These are phyloP conservation scores for Hyphodiscus hymeniophilus DNA, from an alignment of 495 filamentous ascomycete species.

Conservation along the genomic window DNA sequence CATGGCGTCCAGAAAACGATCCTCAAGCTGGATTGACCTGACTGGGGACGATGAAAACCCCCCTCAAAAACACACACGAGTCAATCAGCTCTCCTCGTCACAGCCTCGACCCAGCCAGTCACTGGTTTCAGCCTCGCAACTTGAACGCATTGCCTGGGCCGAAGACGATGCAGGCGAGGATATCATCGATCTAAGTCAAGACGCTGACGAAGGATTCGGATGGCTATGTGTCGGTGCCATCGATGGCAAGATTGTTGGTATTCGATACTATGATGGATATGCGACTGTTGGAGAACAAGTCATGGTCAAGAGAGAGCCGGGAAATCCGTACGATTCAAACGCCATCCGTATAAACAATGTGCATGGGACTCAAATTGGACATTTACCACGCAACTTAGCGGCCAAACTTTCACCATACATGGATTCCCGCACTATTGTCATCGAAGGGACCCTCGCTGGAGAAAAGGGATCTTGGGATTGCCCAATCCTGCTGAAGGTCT, in stretches of 20 bases:
- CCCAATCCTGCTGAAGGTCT: slow-evolving; percentile 59
- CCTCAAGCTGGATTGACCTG: slow-evolving; percentile 5
- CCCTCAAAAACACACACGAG: slow-evolving; percentile 12
- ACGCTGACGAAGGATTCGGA: slow-evolving; percentile 30
- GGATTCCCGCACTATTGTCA: neutral
- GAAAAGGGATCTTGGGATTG: slow-evolving; percentile 57
- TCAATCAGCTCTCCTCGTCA: neutral
- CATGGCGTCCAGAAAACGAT: slow-evolving; percentile 17
- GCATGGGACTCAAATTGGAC: slow-evolving; percentile 70
- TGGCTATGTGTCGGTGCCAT: slow-evolving; percentile 16
- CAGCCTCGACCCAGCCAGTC: slow-evolving; percentile 20
- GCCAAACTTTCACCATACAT: slow-evolving; percentile 68
- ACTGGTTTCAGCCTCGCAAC: slow-evolving; percentile 1
- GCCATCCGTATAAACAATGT: slow-evolving; percentile 78
- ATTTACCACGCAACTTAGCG: slow-evolving; percentile 59
- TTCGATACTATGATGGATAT: slow-evolving; percentile 67
- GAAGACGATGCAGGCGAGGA: slow-evolving; percentile 34
- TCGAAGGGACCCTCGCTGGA: slow-evolving; percentile 49
- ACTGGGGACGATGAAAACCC: slow-evolving; percentile 16
- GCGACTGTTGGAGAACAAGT: slow-evolving; percentile 68
- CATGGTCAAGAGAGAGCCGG: slow-evolving; percentile 56
- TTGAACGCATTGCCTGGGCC: slow-evolving; percentile 9
- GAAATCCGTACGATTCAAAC: slow-evolving; percentile 67
- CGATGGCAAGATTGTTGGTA: slow-evolving; percentile 68
- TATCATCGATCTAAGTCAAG: slow-evolving; percentile 40